Evolutionary conservation across 1,139 yeast species (phyloP), one percentile per base, ranked within the genome.

Genomic region (Arxiozyma slooffiae): DNA sequence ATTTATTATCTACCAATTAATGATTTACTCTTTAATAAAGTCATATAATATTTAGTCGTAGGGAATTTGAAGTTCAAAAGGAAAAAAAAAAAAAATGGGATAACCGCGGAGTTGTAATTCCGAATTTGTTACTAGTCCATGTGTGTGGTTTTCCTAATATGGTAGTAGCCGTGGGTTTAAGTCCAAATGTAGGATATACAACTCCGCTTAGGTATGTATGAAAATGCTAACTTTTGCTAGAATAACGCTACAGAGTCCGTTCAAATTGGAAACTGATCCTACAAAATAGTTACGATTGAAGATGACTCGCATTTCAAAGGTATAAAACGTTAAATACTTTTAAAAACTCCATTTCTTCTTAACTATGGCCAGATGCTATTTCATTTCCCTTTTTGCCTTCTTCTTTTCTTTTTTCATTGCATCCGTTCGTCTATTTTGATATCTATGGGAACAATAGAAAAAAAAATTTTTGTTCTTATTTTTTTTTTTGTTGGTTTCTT

Each of bases 181-280:
- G 14, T 14, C 36, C n/a, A 14, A 6, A 11, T 30, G 36, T 30
- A 30, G 34, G 43, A 40, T 16, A 40, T 24, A 14, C 36, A 22
- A 17, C 26, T 4, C 42, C 42, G 24, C 20, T 22, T 11, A 7
- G 17, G 7, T 11, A n/a, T 17, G 16, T 22, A n/a, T 21, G 16
- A 22, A 21, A 40, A 11, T 30, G n/a, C 16, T 11, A 30, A 30
- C 36, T 30, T 30, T 30, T 30, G 36, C 41, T 17, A 34, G 6
- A 42, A 14, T 8, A 20, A 34, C 20, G 45, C 45, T 21, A 42
- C 38, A 34, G 45, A 42, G 38, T 24, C 39, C 45, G 21, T 30
- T 30, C 38, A 21, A 42, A 30, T 42, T 42, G 45, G 38, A n/a
- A 17, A 34, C 45, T 34, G 45, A 24, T 42, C 30, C 26, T 30